A percentile compares a stretch with the other conserved stretches of the same genome.
Conservation (phyloP, 1,139 yeast genomes). For the Casaregolazyma suthepensis region DNA sequence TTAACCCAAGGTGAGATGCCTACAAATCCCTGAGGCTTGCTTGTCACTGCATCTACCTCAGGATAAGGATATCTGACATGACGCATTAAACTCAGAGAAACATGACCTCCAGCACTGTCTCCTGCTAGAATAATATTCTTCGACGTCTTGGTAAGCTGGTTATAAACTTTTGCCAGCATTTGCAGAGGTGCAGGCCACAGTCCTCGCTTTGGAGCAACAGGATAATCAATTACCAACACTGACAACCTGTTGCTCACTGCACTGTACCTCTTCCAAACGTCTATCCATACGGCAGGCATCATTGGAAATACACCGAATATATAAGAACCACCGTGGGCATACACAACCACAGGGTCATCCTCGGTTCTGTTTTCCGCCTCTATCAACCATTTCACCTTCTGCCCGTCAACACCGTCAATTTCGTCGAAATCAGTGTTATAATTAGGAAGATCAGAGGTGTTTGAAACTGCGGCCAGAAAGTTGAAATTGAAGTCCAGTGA, state of each 20-base stretch:
- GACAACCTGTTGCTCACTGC: neutral
- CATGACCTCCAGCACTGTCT: neutral
- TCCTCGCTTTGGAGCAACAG: neutral
- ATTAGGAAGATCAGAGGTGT: neutral
- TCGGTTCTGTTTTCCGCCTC: constrained; percentile 21
- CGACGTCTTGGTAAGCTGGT: neutral
- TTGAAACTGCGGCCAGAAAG: neutral
- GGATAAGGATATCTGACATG: neutral
- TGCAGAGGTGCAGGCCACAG: neutral
- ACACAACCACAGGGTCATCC: constrained; percentile 25
- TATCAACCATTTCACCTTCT: constrained; percentile 18
- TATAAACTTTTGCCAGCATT: neutral
- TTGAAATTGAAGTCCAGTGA: neutral
- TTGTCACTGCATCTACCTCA: neutral
- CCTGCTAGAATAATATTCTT: neutral
- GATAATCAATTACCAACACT: neutral
- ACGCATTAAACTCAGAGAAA: neutral
- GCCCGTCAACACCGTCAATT: neutral
- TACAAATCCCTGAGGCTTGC: neutral
- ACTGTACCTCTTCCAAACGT: neutral
- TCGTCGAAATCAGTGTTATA: neutral
- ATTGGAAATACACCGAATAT: constrained; percentile 25
- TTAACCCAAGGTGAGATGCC: neutral
- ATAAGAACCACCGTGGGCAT: constrained; percentile 42
- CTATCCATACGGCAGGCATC: neutral